Base-by-base conservation (phyloP, 2,329 filamentous ascomycete genomes). In the Colletotrichum horii region DNA sequence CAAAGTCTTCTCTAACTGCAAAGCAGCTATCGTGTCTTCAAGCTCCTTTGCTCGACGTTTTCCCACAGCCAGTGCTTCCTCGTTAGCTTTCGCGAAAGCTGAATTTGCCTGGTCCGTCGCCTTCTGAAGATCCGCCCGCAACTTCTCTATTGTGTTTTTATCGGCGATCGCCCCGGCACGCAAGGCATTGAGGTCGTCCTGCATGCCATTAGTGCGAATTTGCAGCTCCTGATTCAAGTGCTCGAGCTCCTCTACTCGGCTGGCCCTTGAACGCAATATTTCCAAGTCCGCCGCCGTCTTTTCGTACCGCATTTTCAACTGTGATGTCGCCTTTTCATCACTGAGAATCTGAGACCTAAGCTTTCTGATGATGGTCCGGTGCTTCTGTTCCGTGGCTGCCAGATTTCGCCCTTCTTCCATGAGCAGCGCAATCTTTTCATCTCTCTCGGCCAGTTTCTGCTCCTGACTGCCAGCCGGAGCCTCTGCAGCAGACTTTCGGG, bases 321-420 rank as follows among this genome's bases (percentile, higher is more conserved):
- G 92, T 69, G 86, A 89, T 79, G 92, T 84, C 70, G 91, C 89
- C 81, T 91, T 93, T 77, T 95, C 94, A 43, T 91, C 89, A 64
- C 94, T 91, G 14, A 89, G 86, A 16, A 94, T 83, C 80, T 94
- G 93, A 26, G 88, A 86, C 58, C 93, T 91, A 74, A 98, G 85
- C 81, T 95, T 96, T 84, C 97, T 98, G 80, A 98, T 94, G 6
- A 93, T 93, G 8, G 91, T 91, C 76, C 96, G 89, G 78, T 97
- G 93, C 81, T 96, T 95, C 83, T 98, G 91, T 83, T 99, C 97
- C 1, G 91, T 94, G 79, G 94, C 94, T 2, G 95, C 96, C 11
- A 98, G 89, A 78, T 94, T 96, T 80, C 97, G 94, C 1, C 97
- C 97, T 86, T 99, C 97, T 79, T 98, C 94, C 89, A 99, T 94